phyloP scores from a whole-genome alignment of 1,139 yeast genomes.

The Saccharomyces hybrid region DNA sequence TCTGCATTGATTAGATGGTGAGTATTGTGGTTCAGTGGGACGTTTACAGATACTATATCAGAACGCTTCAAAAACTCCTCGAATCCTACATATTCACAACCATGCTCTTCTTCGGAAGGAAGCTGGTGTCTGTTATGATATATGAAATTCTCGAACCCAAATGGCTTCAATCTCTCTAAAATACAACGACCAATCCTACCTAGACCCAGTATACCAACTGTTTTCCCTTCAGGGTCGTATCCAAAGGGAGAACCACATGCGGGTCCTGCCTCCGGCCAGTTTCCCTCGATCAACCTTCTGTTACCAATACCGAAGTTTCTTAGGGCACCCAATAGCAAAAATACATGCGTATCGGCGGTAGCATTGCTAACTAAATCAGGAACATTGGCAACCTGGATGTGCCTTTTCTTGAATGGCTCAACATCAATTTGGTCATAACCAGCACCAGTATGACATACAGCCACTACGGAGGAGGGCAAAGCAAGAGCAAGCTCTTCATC shows the following conservation, averaged over 20 bases:
- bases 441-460: slow-evolving; percentile 79
- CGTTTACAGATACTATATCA: slow-evolving; percentile 54
- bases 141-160: slow-evolving; percentile 52
- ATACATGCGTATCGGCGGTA: slow-evolving; percentile 76
- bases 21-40: slow-evolving; percentile 55
- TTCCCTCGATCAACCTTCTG: slow-evolving; percentile 43
- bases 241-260: slow-evolving; percentile 43
- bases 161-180: slow-evolving; percentile 52
- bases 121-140: slow-evolving; percentile 55
- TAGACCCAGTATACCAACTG: slow-evolving; percentile 63
- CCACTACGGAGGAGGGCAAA: slow-evolving; percentile 55
- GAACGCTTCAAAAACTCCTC: slow-evolving; percentile 48
- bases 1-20: slow-evolving; percentile 49
- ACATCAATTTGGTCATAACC: slow-evolving; percentile 85
- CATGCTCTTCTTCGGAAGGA: slow-evolving; percentile 45
- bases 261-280: slow-evolving; percentile 43
- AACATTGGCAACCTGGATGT: slow-evolving; percentile 63
- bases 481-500: slow-evolving; percentile 59
- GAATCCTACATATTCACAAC: slow-evolving; percentile 46
- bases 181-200: slow-evolving; percentile 74
- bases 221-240: slow-evolving; percentile 52
- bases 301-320: slow-evolving; percentile 53
- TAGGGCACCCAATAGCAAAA: slow-evolving; percentile 54
- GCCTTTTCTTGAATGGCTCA: slow-evolving; percentile 28
- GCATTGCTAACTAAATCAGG: slow-evolving; percentile 69